Evolutionary conservation across 169 alveolate genomes (phyloP), one percentile per base, ranked within the genome.

Genomic region (Eimeria nieschulzi): DNA sequence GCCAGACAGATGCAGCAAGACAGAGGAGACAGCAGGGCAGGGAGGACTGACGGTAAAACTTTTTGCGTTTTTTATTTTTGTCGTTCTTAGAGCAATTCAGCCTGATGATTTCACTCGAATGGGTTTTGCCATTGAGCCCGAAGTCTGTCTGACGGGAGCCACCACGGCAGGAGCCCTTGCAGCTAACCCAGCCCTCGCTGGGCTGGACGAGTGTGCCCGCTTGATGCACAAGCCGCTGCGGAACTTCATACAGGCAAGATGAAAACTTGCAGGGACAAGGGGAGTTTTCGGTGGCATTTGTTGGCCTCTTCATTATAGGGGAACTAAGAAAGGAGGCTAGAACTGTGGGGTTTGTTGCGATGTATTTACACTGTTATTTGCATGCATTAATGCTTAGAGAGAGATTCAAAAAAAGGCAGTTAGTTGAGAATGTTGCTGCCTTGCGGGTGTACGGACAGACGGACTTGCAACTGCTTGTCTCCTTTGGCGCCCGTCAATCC

Each of bases 141-240:
- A 9, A 1, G 70, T 78, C 71, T 13, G 70, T 3, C 86, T 78
- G 71, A 78, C 71, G 15, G 86, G 86, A 7, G 66, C 86, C 51
- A 78, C 86, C 55, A 78, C 64, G 54, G 53, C 86, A 78, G 70
- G 33, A 10, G 86, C 86, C 21, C 86, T 78, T 7, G 78, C 91
- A 15, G 25, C 80, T 39, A 83, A 83, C 70, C 91, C 91, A 21
- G 68, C 91, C 5, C 91, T 83, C 6, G 80, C 66, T 5, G 91
- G 80, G 70, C 91, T 83, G 54, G 91, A 83, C 10, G 91, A 83
- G 25, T 64, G 76, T 53, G 39, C 91, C 12, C 91, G 91, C 13
- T 80, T 83, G 26, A 55, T 68, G 7, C 70, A 53, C 82, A 83
- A 83, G 51, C 82, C 91, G 19, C 70, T 83, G 51, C 54, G 82